Percentiles rank a stretch among this genome's conserved stretches.
Evolutionary conservation across 805 yeast genomes (phyloP).

Genomic region (Candida andamanensis): DNA sequence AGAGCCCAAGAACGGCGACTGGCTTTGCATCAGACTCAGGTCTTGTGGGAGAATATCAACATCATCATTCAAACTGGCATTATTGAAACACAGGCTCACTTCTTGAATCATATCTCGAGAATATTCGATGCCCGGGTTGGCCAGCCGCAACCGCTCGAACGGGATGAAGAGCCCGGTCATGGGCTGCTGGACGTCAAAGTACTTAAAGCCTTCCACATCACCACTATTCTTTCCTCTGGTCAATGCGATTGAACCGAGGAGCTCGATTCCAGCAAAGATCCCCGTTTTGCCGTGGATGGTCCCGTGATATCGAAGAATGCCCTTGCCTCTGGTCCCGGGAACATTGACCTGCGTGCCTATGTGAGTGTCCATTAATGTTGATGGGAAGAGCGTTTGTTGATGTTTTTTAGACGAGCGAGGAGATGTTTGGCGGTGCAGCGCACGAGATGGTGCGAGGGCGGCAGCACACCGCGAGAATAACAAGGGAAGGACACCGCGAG

Average conservation of each 20-base stretch:
- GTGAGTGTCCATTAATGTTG: conserved; percentile 13
- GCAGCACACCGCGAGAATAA: no score
- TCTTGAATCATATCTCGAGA: conserved; percentile 12
- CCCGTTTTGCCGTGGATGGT: conserved; percentile 67
- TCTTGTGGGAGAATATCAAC: conserved; percentile 1
- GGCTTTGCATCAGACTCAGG: no score
- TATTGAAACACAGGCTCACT: conserved; percentile 3
- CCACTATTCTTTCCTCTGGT: conserved; percentile 82
- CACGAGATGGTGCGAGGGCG: no score
- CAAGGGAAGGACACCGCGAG: no score
- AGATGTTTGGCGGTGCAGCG: neutral
- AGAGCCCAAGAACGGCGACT: no score
- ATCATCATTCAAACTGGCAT: conserved; percentile 4
- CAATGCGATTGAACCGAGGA: conserved; percentile 55
- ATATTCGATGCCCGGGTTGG: conserved; percentile 25
- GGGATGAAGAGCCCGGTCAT: conserved; percentile 74
- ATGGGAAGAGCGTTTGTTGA: no score
- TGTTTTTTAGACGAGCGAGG: neutral
- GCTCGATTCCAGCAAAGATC: conserved; percentile 80
- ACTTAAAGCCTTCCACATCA: conserved; percentile 62
- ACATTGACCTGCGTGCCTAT: conserved; percentile 38
- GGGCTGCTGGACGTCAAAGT: conserved; percentile 61
- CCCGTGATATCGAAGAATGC: conserved; percentile 68
- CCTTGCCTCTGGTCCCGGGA: conserved; percentile 67
- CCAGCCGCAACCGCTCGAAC: conserved; percentile 38